Base-by-base conservation (phyloP, 352 stramenopile genomes). In the Pythium grandisporangium region DNA sequence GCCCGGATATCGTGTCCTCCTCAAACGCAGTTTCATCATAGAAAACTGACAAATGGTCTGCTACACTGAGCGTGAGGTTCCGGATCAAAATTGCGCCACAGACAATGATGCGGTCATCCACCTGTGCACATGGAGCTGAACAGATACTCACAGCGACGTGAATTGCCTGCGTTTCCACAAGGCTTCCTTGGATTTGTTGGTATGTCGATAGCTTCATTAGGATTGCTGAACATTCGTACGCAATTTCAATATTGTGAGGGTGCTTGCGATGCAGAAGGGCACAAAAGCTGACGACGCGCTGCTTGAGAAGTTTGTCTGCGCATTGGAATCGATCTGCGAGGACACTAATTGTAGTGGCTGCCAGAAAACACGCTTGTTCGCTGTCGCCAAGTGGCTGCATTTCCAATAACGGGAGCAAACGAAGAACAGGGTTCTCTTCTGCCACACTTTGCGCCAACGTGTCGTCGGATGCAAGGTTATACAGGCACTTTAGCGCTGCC, bases 401-500 rank as follows among this genome's bases (percentile, higher is more conserved):
- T 35, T 83, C 72, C 20, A 84, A 35, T 3, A 86, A n/a, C 2
- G 56, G 48, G 0, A 72, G 42, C 11, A 86, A 26, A 1, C 63
- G 54, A 1, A 83, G 17, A 14, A 79, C 49, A 3, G 66, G 45
- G 13, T 30, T 63, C 17, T 84, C 68, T 3, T 91, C 60, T 45
- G 85, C 61, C 2, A 91, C 32, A 13, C 70, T 64, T 13, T 69
- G 34, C 11, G 78, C 78, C 2, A 88, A 49, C 0, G 54, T 44
- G 7, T 91, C 70, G 30, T 91, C 74, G 6, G 72, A 53, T 0
- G 70, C 69, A 3, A 86, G 37, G 34, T 87, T 87, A 26, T 82
- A 61, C 20, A 91, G 47, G 27, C 66, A 87, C 38, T 75, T 84
- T 5, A 91, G 48, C 2, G 64, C 75, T 6, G 78, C 70, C 59